Evolutionary conservation across 2,329 filamentous ascomycete genomes (phyloP), one percentile per base, ranked within the genome.

Genomic region (Fusarium transvaalense): DNA sequence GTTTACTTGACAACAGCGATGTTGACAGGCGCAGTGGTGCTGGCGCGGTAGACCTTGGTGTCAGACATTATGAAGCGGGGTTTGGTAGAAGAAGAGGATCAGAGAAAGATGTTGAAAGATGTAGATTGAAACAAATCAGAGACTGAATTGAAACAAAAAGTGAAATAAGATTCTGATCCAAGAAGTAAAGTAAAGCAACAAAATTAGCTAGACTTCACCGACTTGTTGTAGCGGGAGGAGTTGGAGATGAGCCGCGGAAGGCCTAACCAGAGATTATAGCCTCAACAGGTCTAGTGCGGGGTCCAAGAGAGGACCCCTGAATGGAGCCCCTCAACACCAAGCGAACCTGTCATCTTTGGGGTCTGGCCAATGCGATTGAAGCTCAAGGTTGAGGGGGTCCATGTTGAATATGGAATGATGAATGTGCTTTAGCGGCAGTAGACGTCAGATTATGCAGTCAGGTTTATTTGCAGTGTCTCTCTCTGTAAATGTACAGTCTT

Each of bases 11-110:
- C 96, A 60, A 98, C 94, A 71, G 95, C 95, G 78, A 98, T 98
- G 85, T 98, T 98, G 77, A 98, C 95, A 15, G 95, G 96, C 39
- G 96, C 96, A 69, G 94, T 98, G 62, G 96, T 97, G 84, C 92
- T 97, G 73, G 96, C 93, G 75, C 94, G 91, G 84, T 97, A 94
- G 76, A 98, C 87, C 59, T 83, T 85, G 54, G 75, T 81, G 72
- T 84, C 83, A 32, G 82, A 79, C 83, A 85, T 85, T 67, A 50
- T 57, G 66, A 65, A 50, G 52, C 23, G 41, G 62, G 41, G 62
- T 56, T 37, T 61, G 61, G 17, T 21, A 10, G 23, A 31, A 21
- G 35, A 15, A 25, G 25, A 17, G 48, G 41, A 25, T 43, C 5
- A 19, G n/a, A 25, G 23, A 6, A 21, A 27, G 17, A 29, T 29